These are phyloP conservation scores for Fremontodendron californicum DNA, from an alignment of 345 rosid species.

Conservation along the genomic window DNA sequence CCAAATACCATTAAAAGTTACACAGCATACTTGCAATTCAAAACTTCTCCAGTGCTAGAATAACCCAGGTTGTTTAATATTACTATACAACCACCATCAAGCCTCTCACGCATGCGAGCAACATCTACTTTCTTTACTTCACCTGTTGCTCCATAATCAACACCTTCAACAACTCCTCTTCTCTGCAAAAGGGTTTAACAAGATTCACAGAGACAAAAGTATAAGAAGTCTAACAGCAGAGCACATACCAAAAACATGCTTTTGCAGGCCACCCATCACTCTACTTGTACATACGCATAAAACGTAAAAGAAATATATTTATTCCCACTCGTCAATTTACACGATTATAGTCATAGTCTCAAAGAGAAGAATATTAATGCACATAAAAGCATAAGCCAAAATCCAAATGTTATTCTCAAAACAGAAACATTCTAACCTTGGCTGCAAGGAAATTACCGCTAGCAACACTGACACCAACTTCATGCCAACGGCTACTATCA, in stretches of 20 bases:
- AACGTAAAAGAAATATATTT: not conserved
- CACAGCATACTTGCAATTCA: constrained; percentile 89
- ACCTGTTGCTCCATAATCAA: constrained; percentile 96
- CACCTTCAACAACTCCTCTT: constrained; percentile 90
- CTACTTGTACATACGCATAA: not conserved
- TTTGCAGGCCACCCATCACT: not conserved
- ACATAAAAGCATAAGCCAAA: not conserved
- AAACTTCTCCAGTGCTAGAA: constrained; percentile 95
- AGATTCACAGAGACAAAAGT: constrained; percentile 7
- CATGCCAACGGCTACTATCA: constrained; percentile 80
- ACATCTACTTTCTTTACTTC: constrained; percentile 93
- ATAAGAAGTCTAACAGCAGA: constrained; percentile 1
- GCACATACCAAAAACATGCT: not conserved
- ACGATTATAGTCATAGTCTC: not conserved
- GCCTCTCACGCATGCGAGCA: constrained; percentile 78
- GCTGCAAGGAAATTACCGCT: constrained; percentile 98
- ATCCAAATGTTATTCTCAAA: not conserved
- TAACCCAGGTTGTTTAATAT: constrained; percentile 84
- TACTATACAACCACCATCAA: constrained; percentile 80
- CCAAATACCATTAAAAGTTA: constrained; percentile 12
- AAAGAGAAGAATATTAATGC: not conserved
- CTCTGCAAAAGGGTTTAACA: constrained; percentile 46
- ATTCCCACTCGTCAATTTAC: not conserved
- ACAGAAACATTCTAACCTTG: constrained; percentile 42
- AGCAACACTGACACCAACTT: constrained; percentile 88